Percentiles rank a stretch among this genome's conserved stretches.
phyloP scores from a whole-genome alignment of 1,139 yeast genomes.

The Pichia sp. region DNA sequence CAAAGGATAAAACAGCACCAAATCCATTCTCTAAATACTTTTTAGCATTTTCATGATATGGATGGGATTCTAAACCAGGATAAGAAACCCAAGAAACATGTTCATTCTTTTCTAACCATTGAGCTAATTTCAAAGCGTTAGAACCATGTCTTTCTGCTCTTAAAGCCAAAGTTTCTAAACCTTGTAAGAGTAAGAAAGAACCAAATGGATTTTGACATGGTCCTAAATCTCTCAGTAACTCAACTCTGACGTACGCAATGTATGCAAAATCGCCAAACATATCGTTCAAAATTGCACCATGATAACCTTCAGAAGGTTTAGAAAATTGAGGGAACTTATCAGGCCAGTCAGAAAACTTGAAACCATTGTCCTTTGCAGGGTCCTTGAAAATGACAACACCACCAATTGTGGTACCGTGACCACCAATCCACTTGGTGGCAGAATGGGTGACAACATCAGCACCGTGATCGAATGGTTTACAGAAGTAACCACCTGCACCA shows the following conservation, averaged over 20 bases:
- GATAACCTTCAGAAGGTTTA: constrained; percentile 87
- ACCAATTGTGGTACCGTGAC: constrained; percentile 93
- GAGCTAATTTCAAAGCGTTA: constrained; percentile 78
- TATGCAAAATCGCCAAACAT: constrained; percentile 76
- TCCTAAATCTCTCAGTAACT: constrained; percentile 86
- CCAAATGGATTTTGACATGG: constrained; percentile 86
- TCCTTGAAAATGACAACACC: constrained; percentile 90
- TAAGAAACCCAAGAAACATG: constrained; percentile 85
- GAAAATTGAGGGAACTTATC: constrained; percentile 87
- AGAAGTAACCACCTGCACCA: constrained; percentile 91
- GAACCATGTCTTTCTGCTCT: constrained; percentile 88
- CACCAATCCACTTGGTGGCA: constrained; percentile 98
- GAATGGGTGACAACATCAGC: constrained; percentile 63
- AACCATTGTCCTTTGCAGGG: constrained; percentile 38
- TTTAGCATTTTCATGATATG: constrained; percentile 72
- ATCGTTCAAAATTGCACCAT: constrained; percentile 76
- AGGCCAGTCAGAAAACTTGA: constrained; percentile 84
- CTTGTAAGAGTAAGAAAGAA: constrained; percentile 78
- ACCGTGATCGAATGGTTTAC: constrained; percentile 81
- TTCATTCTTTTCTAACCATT: constrained; percentile 63
- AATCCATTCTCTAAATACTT: constrained; percentile 72
- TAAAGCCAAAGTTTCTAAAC: constrained; percentile 86
- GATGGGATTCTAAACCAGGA: constrained; percentile 81
- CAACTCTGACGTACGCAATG: constrained; percentile 76
- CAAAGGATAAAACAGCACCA: constrained; percentile 86